These are phyloP conservation scores for Talaromyces sp. DNA, from an alignment of 2,329 filamentous ascomycete genomes.

Conservation along the genomic window DNA sequence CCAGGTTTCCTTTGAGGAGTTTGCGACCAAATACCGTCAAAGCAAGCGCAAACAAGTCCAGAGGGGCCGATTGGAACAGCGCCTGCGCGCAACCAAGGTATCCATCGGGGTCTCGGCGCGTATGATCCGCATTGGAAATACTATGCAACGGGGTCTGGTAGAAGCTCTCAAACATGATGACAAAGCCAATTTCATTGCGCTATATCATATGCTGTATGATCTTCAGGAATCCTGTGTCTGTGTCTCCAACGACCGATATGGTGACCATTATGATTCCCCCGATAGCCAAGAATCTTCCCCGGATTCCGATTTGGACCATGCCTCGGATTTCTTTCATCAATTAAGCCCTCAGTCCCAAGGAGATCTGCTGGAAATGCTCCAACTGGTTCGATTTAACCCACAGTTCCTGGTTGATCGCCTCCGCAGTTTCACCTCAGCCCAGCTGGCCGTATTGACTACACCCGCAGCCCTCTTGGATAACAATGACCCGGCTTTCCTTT, in stretches of 20 bases:
- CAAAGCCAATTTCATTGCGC: constrained; percentile 47
- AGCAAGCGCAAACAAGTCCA: constrained; percentile 46
- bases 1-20: constrained; percentile 47
- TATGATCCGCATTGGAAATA: constrained; percentile 44
- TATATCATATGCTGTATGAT: constrained; percentile 49
- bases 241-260: constrained; percentile 36
- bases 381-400: constrained; percentile 79
- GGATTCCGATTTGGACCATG: constrained; percentile 42
- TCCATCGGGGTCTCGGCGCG: constrained; percentile 48
- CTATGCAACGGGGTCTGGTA: constrained; percentile 48
- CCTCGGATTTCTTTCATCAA: constrained; percentile 56
- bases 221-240: constrained; percentile 48
- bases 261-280: constrained; percentile 39
- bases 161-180: constrained; percentile 50
- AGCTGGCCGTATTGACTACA: constrained; percentile 75
- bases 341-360: constrained; percentile 75
- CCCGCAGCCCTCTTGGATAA: constrained; percentile 79
- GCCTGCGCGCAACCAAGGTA: constrained; percentile 44
- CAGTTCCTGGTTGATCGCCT: constrained; percentile 85
- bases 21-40: constrained; percentile 46
- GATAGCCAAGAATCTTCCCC: constrained; percentile 34
- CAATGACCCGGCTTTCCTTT: constrained; percentile 79
- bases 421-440: constrained; percentile 71
- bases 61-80: constrained; percentile 43
- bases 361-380: constrained; percentile 76